A percentile compares a stretch with the other conserved stretches of the same genome.
Conservation (phyloP, 345 rosid species). For the Toxicodendron radicans region DNA sequence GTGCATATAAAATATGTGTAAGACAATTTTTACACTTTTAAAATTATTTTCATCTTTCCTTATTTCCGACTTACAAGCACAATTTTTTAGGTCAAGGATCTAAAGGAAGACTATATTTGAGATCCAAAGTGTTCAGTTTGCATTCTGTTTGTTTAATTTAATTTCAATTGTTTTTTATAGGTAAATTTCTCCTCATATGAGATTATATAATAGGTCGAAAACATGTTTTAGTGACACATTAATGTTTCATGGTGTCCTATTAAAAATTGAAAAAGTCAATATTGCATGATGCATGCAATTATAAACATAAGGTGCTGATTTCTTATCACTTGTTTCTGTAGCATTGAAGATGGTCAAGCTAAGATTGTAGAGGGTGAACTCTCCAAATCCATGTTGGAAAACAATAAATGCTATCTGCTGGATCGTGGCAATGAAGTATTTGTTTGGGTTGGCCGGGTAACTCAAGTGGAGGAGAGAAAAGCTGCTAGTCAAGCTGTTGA, state of each 20-base stretch:
- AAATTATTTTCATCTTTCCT: background rate
- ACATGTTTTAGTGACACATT: background rate
- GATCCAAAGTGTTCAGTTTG: background rate
- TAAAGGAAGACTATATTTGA: background rate
- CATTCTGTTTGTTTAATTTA: background rate
- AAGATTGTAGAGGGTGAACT: conserved; percentile 64
- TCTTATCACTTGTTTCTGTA: conserved; percentile 29
- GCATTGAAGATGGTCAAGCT: conserved; percentile 65
- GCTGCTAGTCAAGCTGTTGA: conserved; percentile 79
- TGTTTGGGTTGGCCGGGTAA: conserved; percentile 98
- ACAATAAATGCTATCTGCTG: conserved; percentile 74
- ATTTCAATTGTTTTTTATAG: conserved; percentile 4
- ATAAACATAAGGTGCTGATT: conserved; percentile 23
- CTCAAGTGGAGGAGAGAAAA: conserved; percentile 97
- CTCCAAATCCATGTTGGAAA: conserved; percentile 80
- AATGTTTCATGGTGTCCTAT: background rate
- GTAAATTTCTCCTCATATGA: background rate
- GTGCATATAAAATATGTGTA: background rate
- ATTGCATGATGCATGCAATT: background rate
- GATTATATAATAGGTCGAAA: background rate
- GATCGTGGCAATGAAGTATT: conserved; percentile 88
- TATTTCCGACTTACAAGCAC: background rate
- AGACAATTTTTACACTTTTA: background rate
- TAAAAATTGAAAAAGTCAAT: too few relatives aligned
- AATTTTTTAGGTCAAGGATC: background rate